These are phyloP conservation scores for Paratrypanosoma confusum DNA, from an alignment of 208 protist genomes.

Conservation along the genomic window DNA sequence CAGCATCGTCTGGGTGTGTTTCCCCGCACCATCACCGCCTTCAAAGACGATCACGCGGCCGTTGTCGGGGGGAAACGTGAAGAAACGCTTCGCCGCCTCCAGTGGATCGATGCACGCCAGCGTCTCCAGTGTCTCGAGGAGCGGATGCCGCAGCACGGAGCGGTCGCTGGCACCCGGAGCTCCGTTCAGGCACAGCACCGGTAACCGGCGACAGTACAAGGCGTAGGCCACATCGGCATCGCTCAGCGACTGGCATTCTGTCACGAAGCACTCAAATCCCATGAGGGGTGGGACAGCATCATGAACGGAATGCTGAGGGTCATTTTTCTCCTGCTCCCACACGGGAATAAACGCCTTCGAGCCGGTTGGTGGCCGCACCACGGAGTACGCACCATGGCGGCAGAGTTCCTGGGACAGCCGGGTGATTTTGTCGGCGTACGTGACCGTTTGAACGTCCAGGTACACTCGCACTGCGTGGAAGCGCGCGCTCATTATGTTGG, in stretches of 20 bases:
- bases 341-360: too few relatives aligned
- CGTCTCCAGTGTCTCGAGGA: slow-evolving; percentile 20
- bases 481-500: too few relatives aligned
- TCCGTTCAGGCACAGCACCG: slow-evolving; percentile 18
- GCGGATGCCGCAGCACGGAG: slow-evolving; percentile 1
- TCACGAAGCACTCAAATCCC: slow-evolving; percentile 49
- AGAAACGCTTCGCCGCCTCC: slow-evolving; percentile 15
- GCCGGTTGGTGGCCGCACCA: too few relatives aligned
- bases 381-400: too few relatives aligned
- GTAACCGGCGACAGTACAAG: slow-evolving; percentile 37
- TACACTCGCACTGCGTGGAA: too few relatives aligned
- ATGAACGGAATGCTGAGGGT: too few relatives aligned
- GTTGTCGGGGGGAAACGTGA: slow-evolving; percentile 6
- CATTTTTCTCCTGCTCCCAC: too few relatives aligned
- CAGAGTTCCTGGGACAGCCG: too few relatives aligned
- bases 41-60: slow-evolving; percentile 68
- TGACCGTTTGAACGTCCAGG: too few relatives aligned
- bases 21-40: slow-evolving; percentile 87
- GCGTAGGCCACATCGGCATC: slow-evolving; percentile 56
- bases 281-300: neutral
- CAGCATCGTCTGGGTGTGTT: slow-evolving; percentile 77
- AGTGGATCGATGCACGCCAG: slow-evolving; percentile 8
- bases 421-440: too few relatives aligned
- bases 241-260: slow-evolving; percentile 26
- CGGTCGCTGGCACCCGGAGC: neutral